A percentile compares a stretch with the other conserved stretches of the same genome.
phyloP scores from a whole-genome alignment of 306 rosid genomes.

The Rosa persica region DNA sequence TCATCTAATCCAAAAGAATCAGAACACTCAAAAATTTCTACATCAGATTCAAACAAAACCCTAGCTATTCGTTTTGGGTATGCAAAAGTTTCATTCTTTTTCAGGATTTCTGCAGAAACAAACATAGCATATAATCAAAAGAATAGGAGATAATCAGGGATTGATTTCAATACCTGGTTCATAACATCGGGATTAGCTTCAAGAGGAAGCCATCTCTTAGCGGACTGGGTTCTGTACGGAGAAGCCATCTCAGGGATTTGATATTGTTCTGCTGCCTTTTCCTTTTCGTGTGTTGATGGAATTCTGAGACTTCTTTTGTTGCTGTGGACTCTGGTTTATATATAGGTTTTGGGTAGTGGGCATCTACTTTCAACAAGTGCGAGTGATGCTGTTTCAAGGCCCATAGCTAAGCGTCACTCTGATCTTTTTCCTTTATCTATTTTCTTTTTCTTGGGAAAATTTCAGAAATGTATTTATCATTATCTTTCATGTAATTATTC shows the following conservation, averaged over 20 bases:
- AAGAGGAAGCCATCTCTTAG: slow-evolving; percentile 98
- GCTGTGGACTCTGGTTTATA: background rate
- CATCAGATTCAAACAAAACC: slow-evolving; percentile 2
- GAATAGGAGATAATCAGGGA: background rate
- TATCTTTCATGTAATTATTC: too few species aligned
- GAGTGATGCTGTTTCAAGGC: too few species aligned
- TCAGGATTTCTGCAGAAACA: background rate
- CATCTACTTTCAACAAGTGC: background rate
- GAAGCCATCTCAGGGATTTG: slow-evolving; percentile 47
- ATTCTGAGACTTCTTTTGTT: background rate
- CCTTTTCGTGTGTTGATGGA: background rate
- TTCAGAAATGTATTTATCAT: too few species aligned
- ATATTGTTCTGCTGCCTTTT: background rate
- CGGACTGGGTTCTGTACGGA: slow-evolving; percentile 40
- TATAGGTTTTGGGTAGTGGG: slow-evolving; percentile 33
- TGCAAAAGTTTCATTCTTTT: background rate
- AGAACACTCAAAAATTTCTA: background rate
- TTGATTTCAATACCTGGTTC: slow-evolving; percentile 62
- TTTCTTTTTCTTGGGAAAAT: too few species aligned
- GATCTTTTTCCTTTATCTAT: background rate
- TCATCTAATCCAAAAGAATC: background rate
- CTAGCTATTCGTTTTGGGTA: background rate
- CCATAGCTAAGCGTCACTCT: background rate
- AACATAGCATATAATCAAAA: slow-evolving; percentile 11
- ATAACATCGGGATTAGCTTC: slow-evolving; percentile 98